These are phyloP conservation scores for Rhododendron williamsianum DNA, from an alignment of 148 eudicot species.

Conservation along the genomic window DNA sequence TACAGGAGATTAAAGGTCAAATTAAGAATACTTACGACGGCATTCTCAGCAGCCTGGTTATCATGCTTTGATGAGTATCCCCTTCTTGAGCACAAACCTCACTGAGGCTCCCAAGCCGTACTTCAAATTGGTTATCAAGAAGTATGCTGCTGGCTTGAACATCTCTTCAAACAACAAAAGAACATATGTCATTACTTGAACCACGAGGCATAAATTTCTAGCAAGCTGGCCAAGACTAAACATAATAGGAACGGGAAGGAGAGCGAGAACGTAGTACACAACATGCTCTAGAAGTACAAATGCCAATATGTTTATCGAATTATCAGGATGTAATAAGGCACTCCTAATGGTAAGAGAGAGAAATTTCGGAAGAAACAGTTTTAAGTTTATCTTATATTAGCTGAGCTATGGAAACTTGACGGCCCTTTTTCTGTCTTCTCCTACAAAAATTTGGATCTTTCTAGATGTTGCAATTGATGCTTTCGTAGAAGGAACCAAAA, in stretches of 20 bases:
- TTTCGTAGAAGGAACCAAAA: neutral
- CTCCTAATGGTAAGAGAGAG: neutral
- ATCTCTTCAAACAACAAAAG: constrained; percentile 50
- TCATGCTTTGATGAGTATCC: constrained; percentile 65
- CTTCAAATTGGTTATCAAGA: constrained; percentile 98
- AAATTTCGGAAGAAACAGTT: neutral
- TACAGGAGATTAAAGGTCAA: neutral
- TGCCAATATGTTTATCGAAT: neutral
- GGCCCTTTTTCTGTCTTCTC: neutral
- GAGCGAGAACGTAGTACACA: neutral
- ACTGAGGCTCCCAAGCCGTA: constrained; percentile 84
- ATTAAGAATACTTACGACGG: constrained; percentile 57
- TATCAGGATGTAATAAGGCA: neutral
- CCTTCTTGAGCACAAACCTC: constrained; percentile 79
- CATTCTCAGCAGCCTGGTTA: constrained; percentile 73
- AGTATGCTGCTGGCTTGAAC: constrained; percentile 97
- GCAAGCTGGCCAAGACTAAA: neutral
- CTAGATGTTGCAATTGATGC: neutral
- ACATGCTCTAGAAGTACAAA: neutral
- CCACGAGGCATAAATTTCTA: neutral
- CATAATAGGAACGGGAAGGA: neutral
- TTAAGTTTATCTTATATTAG: neutral
- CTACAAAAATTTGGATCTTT: neutral
- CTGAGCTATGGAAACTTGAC: neutral
- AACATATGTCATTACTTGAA: neutral